A percentile compares a stretch with the other conserved stretches of the same genome.
phyloP scores from a whole-genome alignment of 148 eudicot genomes.

The Heliosperma pusillum region DNA sequence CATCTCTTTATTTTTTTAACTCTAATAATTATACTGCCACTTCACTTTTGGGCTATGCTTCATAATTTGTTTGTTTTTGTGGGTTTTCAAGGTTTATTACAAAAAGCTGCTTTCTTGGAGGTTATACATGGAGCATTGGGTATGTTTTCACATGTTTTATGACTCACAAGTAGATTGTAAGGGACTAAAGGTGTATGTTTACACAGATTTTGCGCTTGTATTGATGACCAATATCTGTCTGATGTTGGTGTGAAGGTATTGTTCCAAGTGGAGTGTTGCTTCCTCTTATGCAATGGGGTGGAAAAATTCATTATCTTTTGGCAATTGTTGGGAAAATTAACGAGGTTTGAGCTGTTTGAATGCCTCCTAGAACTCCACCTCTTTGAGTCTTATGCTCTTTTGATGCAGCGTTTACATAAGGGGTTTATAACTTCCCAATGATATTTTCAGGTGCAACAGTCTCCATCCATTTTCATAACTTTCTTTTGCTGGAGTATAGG shows the following conservation, averaged over 20 bases:
- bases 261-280: slow-evolving; percentile 84
- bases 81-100: slow-evolving; percentile 54
- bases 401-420: neutral
- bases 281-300: slow-evolving; percentile 94
- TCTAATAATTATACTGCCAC: too few relatives aligned
- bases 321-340: slow-evolving; percentile 54
- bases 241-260: slow-evolving; percentile 44
- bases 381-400: neutral
- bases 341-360: slow-evolving; percentile 42
- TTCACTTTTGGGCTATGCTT: neutral
- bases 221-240: neutral
- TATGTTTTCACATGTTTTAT: slow-evolving; percentile 19
- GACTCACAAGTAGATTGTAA: neutral
- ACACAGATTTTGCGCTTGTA: neutral
- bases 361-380: neutral
- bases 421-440: neutral
- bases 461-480: slow-evolving; percentile 67
- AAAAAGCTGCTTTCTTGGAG: slow-evolving; percentile 73
- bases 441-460: slow-evolving; percentile 54
- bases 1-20: neutral
- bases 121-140: slow-evolving; percentile 84
- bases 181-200: neutral
- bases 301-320: slow-evolving; percentile 67
- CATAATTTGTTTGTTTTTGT: neutral
- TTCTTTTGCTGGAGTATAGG: slow-evolving; percentile 70